Percentiles rank a stretch among this genome's conserved stretches.
Conservation (phyloP, 2,329 filamentous ascomycete species). For the Calonectria multiphialidica region DNA sequence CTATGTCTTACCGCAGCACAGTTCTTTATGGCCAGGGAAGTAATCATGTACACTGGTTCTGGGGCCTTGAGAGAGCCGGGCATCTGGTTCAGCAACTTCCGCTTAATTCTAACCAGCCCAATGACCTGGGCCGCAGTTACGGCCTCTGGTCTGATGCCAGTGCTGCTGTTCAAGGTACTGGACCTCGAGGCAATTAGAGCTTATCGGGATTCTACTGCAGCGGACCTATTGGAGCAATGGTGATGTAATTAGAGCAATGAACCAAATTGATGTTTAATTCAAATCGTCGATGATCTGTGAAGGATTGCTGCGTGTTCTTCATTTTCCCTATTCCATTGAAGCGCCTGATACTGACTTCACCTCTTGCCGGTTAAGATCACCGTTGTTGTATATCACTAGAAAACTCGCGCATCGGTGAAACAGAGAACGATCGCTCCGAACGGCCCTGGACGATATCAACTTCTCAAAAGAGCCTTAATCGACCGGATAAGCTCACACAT, state of each 20-base stretch:
- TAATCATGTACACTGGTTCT: slow-evolving; percentile 21
- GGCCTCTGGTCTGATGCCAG: slow-evolving; percentile 25
- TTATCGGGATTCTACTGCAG: background rate
- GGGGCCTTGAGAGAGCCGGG: slow-evolving; percentile 7
- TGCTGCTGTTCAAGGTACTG: slow-evolving; percentile 25
- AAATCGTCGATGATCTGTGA: background rate
- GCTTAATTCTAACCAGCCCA: slow-evolving; percentile 26
- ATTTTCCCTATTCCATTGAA: background rate
- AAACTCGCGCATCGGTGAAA: slow-evolving; percentile 19
- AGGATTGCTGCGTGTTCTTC: background rate
- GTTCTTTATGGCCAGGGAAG: slow-evolving; percentile 22
- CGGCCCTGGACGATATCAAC: background rate
- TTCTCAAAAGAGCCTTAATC: slow-evolving; percentile 13
- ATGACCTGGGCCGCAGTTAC: slow-evolving; percentile 30
- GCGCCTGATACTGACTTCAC: slow-evolving; percentile 13
- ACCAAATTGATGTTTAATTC: background rate
- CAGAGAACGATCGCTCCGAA: slow-evolving; percentile 11
- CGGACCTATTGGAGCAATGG: background rate
- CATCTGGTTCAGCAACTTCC: slow-evolving; percentile 37
- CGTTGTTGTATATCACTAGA: slow-evolving; percentile 7
- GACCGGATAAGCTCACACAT: slow-evolving; percentile 13
- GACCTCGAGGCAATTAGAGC: slow-evolving; percentile 9
- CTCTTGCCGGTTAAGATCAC: background rate
- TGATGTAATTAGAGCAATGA: slow-evolving; percentile 5
- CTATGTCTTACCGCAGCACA: slow-evolving; percentile 25